Percentiles rank a stretch among this genome's conserved stretches.
Conservation (phyloP, 805 yeast genomes). For the Debaryomyces prosopidis region DNA sequence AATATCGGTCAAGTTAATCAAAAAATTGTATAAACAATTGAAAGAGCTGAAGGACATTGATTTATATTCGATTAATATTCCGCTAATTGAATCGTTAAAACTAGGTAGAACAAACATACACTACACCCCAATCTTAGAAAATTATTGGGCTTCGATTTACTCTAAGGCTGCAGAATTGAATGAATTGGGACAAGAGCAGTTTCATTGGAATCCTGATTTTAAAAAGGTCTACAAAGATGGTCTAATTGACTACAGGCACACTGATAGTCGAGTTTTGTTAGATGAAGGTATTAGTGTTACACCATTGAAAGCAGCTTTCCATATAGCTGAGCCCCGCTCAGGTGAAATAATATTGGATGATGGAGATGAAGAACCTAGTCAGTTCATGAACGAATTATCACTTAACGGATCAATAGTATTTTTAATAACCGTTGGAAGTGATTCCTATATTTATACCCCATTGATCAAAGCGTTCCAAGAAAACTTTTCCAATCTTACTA, state of each 20-base stretch:
- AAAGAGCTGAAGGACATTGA: conserved; percentile 50
- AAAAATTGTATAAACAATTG: conserved; percentile 63
- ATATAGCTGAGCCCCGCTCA: conserved; percentile 46
- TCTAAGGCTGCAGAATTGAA: conserved; percentile 15
- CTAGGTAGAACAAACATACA: conserved; percentile 58
- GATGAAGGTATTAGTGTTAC: conserved; percentile 59
- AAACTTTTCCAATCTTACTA: conserved; percentile 19
- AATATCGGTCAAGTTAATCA: conserved; percentile 63
- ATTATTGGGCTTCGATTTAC: conserved; percentile 76
- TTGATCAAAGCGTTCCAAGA: conserved; percentile 35
- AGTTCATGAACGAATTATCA: not conserved
- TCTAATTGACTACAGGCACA: conserved; percentile 39
- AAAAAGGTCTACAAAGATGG: conserved; percentile 59
- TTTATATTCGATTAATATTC: conserved; percentile 81
- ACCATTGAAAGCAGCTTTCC: conserved; percentile 67
- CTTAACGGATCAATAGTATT: conserved; percentile 11
- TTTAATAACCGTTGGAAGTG: conserved; percentile 38
- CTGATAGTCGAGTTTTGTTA: conserved; percentile 71
- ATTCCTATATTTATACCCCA: conserved; percentile 45
- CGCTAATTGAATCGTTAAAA: conserved; percentile 57
- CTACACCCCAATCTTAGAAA: conserved; percentile 79
- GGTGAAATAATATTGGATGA: conserved; percentile 57
- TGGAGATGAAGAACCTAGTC: not conserved
- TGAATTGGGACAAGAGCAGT: conserved; percentile 43
- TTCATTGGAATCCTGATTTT: conserved; percentile 85